Conservation (phyloP, 2,329 filamentous ascomycete species). For the Furcasterigmium sp. region DNA sequence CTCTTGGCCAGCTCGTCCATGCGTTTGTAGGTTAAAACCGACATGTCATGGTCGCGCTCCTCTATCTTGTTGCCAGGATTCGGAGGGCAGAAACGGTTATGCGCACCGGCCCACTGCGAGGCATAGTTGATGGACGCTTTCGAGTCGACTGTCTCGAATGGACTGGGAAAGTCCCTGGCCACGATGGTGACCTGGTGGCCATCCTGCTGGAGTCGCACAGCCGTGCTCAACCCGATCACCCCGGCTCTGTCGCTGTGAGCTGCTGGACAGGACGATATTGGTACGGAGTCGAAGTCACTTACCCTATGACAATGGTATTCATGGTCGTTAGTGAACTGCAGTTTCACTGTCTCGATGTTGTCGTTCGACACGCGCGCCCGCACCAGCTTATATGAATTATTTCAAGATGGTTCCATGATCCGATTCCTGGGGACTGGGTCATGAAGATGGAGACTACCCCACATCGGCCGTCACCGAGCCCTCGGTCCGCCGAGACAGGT, state of each 20-base stretch:
- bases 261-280: not conserved
- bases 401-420: too few relatives aligned
- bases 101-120: constrained; percentile 53
- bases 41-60: constrained; percentile 35
- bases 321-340: too few relatives aligned
- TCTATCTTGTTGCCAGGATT: constrained; percentile 19
- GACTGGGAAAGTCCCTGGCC: constrained; percentile 40
- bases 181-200: constrained; percentile 36
- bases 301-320: constrained; percentile 10
- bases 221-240: constrained; percentile 45
- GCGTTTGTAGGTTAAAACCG: constrained; percentile 33
- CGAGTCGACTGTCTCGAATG: constrained; percentile 37
- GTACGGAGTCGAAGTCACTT: not conserved
- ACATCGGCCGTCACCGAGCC: too few relatives aligned
- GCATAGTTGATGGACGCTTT: constrained; percentile 42
- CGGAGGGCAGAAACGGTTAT: constrained; percentile 47
- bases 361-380: too few relatives aligned
- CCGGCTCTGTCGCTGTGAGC: constrained; percentile 35
- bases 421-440: too few relatives aligned
- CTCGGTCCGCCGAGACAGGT: too few relatives aligned
- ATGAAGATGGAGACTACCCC: too few relatives aligned
- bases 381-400: too few relatives aligned
- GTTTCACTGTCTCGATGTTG: too few relatives aligned
- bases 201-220: constrained; percentile 37
- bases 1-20: constrained; percentile 27